A percentile compares a stretch with the other conserved stretches of the same genome.
phyloP scores from a whole-genome alignment of 2,329 filamentous ascomycete genomes.

The Apiospora pterosperma region DNA sequence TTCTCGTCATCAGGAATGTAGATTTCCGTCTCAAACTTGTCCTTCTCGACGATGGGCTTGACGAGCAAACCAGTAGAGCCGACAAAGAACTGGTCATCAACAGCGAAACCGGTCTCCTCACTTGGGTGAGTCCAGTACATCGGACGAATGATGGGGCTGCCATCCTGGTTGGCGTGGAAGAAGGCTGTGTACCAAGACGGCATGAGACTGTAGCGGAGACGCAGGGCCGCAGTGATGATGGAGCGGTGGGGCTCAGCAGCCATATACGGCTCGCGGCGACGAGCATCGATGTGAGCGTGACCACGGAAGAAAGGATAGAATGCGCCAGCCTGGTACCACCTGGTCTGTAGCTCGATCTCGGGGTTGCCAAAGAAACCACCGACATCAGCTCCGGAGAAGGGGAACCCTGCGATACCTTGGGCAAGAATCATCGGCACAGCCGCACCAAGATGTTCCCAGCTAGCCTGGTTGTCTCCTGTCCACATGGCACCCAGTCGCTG shows the following conservation, averaged over 20 bases:
- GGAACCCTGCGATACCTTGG: conserved; percentile 88
- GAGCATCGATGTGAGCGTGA: conserved; percentile 94
- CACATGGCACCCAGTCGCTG: conserved; percentile 94
- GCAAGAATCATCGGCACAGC: conserved; percentile 91
- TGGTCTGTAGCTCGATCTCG: conserved; percentile 81
- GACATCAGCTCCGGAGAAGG: conserved; percentile 92
- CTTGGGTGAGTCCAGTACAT: conserved; percentile 90
- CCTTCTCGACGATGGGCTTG: conserved; percentile 83
- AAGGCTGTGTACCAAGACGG: conserved; percentile 98
- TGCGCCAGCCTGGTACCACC: conserved; percentile 95
- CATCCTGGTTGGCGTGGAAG: conserved; percentile 78
- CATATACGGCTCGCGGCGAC: conserved; percentile 90
- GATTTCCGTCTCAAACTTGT: conserved; percentile 68
- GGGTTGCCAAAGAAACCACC: conserved; percentile 98
- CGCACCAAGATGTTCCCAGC: conserved; percentile 85
- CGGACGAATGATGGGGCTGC: conserved; percentile 83
- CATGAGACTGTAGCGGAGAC: conserved; percentile 83
- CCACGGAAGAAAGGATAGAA: conserved; percentile 99
- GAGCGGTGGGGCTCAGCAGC: conserved; percentile 77
- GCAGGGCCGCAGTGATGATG: conserved; percentile 84
- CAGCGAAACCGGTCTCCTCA: conserved; percentile 79
- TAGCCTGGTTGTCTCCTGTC: conserved; percentile 96
- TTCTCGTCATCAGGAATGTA: conserved; percentile 86
- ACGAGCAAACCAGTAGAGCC: conserved; percentile 85
- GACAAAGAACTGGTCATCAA: conserved; percentile 93